Evolutionary conservation across 169 alveolate genomes (phyloP).

Genomic region (Eimeria tenella): DNA sequence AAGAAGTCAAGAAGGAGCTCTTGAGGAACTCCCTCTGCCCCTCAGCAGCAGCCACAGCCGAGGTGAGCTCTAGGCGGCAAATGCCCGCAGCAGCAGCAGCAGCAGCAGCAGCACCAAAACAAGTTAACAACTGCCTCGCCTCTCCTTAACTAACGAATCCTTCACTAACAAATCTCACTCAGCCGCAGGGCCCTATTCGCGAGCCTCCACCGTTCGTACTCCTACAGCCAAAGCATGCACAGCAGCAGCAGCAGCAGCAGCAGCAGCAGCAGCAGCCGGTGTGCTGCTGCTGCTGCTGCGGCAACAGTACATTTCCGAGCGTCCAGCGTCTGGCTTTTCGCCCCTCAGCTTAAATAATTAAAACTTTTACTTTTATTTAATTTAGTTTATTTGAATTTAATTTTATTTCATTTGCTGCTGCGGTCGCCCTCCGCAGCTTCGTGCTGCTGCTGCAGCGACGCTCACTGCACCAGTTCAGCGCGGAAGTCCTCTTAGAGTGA

Average conservation of each 20-base stretch:
- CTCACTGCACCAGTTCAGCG: too few species aligned
- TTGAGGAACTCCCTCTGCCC: background rate
- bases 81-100: background rate
- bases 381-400: too few species aligned
- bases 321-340: too few species aligned
- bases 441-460: too few species aligned
- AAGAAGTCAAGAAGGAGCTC: background rate
- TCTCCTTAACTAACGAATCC: background rate
- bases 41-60: background rate
- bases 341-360: too few species aligned
- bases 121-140: background rate
- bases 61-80: background rate
- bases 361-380: too few species aligned
- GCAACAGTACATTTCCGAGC: background rate
- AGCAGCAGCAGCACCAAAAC: background rate
- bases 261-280: slow-evolving; percentile 10
- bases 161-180: background rate
- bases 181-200: too few species aligned
- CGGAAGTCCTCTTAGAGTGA: too few species aligned
- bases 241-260: slow-evolving; percentile 31
- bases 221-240: background rate
- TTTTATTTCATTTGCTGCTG: too few species aligned
- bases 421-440: too few species aligned
- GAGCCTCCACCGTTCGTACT: too few species aligned
- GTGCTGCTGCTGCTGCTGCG: background rate